A percentile compares a stretch with the other conserved stretches of the same genome.
Evolutionary conservation across 306 rosid genomes (phyloP).

Genomic region (Notholithocarpus densiflorus): DNA sequence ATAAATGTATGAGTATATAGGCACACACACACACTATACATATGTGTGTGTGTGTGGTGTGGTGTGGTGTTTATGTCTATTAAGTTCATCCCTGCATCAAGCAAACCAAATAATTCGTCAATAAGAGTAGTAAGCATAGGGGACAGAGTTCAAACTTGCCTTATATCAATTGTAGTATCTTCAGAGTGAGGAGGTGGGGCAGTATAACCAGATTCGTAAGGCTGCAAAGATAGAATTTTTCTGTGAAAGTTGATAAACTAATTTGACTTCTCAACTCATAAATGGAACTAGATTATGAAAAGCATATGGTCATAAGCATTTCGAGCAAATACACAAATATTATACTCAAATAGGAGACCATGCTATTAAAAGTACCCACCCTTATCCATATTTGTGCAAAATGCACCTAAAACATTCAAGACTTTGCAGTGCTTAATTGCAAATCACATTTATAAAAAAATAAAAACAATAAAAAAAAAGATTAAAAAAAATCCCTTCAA

Average conservation of each 20-base stretch:
- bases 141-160: conserved; percentile 32
- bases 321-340: background rate
- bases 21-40: background rate
- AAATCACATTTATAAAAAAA: background rate
- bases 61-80: background rate
- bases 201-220: conserved; percentile 45
- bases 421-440: background rate
- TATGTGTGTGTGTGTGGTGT: background rate
- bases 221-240: conserved; percentile 25
- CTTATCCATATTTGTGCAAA: background rate
- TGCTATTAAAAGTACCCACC: background rate
- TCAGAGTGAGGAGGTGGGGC: conserved; percentile 45
- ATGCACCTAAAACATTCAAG: background rate
- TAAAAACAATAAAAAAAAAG: no score
- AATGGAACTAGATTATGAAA: background rate
- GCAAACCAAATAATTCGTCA: background rate
- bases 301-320: background rate
- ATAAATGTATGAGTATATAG: no score
- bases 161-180: conserved; percentile 43
- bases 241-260: background rate
- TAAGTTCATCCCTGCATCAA: background rate
- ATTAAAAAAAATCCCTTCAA: background rate
- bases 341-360: background rate
- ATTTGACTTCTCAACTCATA: background rate
- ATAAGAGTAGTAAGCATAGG: background rate